phyloP scores from a whole-genome alignment of 148 eudicot species.

The Silene latifolia region DNA sequence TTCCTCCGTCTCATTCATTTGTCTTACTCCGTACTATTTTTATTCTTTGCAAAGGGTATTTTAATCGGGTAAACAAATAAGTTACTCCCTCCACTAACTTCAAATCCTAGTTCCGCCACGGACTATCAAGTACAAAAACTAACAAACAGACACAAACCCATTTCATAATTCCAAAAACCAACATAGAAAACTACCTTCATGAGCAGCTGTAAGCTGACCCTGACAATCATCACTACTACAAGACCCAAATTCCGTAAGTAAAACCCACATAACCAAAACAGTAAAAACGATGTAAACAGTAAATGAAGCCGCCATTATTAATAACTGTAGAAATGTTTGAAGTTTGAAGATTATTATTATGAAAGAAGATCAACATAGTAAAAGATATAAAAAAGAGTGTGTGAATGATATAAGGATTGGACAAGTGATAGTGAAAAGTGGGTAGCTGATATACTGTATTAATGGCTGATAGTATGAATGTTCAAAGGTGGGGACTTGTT shows the following conservation, averaged over 20 bases:
- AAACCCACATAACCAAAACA: slow-evolving; percentile 12
- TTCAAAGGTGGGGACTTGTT: slow-evolving; percentile 9
- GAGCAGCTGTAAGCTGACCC: slow-evolving; percentile 10
- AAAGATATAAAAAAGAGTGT: neutral
- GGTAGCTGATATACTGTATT: slow-evolving; percentile 3
- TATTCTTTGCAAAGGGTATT: too few relatives aligned
- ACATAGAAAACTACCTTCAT: slow-evolving; percentile 22
- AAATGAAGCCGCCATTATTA: neutral
- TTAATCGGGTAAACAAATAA: too few relatives aligned
- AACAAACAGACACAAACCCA: slow-evolving; percentile 4
- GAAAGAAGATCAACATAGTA: slow-evolving; percentile 5
- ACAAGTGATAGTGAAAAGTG: neutral
- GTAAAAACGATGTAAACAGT: neutral
- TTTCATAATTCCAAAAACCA: neutral
- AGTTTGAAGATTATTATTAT: neutral
- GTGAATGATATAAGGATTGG: neutral
- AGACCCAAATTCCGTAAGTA: slow-evolving; percentile 8
- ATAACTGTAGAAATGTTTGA: neutral
- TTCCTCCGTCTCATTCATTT: too few relatives aligned
- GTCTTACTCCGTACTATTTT: too few relatives aligned
- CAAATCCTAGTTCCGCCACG: too few relatives aligned
- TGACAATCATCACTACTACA: slow-evolving; percentile 16
- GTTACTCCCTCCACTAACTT: too few relatives aligned
- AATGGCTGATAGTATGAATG: neutral
- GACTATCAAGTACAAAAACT: too few relatives aligned